Evolutionary conservation across 1,139 yeast species (phyloP), one percentile per base, ranked within the genome.

Genomic region (Arxiozyma slooffiae): DNA sequence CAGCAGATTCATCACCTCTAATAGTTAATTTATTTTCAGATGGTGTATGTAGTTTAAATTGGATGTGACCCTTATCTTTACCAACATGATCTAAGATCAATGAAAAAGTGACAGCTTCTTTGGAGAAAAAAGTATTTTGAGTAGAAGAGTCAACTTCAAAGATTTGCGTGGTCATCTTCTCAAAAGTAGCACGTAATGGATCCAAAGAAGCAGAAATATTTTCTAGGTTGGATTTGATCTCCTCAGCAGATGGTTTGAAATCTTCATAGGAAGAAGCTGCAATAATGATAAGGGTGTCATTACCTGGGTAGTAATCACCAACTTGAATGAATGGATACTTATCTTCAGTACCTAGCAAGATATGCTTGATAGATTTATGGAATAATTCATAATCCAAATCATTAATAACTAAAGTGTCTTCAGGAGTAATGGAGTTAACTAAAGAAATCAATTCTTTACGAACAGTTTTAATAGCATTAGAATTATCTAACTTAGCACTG

Each of bases 401-500:
- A 20, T 71, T 67, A 49, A 88, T 71, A 9, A 72, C 72, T 57
- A 73, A 70, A 43, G 86, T 77, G 52, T 79, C 79, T 48, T 77
- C 75, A 43, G 97, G 96, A 22, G 87, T 73, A 53, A 83, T 76
- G 50, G 74, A 72, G 69, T 88, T 89, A 50, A 92, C 96, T 34
- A 77, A 71, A 34, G 79, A 73, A 53, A 92, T 88, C 55, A 92
- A 73, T 18, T 79, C 78, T 62, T 80, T 81, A 68, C 90, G 86
- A 38, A 81, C 81, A 16, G 64, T 57, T 58, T 77, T 75, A 53
- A 80, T 70, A 4, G 71, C 74, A 17, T 68, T 71, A 50, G 72
- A 69, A 47, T 66, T 64, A 34, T 70, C 71, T 30, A 68, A 57
- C 46, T 67, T 61, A 34, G 80, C 79, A 37, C 71, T 69, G 50